These are phyloP conservation scores for Septoria linicola DNA, from an alignment of 2,329 filamentous ascomycete species.

Conservation along the genomic window DNA sequence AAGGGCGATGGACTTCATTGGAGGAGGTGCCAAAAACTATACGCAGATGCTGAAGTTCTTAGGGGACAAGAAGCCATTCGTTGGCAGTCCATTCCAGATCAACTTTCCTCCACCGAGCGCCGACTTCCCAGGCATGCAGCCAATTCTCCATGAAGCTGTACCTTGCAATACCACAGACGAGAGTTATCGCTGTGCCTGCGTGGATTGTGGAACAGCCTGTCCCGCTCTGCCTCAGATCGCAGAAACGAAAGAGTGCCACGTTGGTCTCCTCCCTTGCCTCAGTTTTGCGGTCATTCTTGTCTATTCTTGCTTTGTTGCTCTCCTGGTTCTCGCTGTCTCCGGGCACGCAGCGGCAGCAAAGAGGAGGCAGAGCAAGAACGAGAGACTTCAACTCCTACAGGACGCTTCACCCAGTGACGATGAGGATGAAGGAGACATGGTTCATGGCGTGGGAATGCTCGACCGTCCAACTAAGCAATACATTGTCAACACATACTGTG, in stretches of 20 bases:
- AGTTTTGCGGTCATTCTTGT: constrained; percentile 89
- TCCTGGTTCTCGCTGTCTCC: constrained; percentile 64
- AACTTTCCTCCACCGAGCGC: constrained; percentile 72
- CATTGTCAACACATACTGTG: constrained; percentile 77
- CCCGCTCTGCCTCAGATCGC: constrained; percentile 76
- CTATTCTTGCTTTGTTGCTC: constrained; percentile 72
- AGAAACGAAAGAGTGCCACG: constrained; percentile 69
- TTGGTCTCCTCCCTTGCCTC: constrained; percentile 85
- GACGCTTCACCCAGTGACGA: constrained; percentile 83
- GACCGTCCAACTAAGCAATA: constrained; percentile 80
- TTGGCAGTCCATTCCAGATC: constrained; percentile 95
- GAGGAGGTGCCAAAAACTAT: constrained; percentile 90
- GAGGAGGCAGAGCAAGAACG: constrained; percentile 71
- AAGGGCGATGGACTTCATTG: constrained; percentile 93
- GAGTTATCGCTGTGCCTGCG: constrained; percentile 83
- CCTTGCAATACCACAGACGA: constrained; percentile 88
- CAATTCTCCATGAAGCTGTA: constrained; percentile 71
- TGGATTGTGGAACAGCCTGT: constrained; percentile 87
- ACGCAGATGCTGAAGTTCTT: constrained; percentile 84
- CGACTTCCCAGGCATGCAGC: constrained; percentile 66
- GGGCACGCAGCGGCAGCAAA: constrained; percentile 75
- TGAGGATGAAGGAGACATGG: constrained; percentile 85
- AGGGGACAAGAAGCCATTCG: constrained; percentile 80
- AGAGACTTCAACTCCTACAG: constrained; percentile 81
- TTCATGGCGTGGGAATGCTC: constrained; percentile 72